Evolutionary conservation across 306 rosid species (phyloP).

Genomic region (Malus orientalis): DNA sequence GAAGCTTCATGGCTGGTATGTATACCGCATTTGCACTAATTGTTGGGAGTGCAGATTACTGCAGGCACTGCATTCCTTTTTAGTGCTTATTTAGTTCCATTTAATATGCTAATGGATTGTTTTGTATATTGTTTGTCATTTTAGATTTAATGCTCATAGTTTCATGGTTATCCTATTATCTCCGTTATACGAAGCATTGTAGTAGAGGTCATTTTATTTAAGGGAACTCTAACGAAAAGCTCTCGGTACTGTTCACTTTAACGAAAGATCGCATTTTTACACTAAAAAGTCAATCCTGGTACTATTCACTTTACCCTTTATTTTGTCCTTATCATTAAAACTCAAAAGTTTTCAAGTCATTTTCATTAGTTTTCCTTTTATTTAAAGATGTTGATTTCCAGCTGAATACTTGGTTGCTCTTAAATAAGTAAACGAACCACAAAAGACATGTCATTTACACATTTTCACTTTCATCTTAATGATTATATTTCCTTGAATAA

Average conservation of each 20-base stretch:
- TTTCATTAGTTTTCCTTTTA: too few relatives aligned
- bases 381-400: background rate
- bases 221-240: too few relatives aligned
- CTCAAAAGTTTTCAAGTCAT: too few relatives aligned
- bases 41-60: background rate
- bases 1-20: conserved; percentile 65
- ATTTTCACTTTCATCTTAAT: background rate
- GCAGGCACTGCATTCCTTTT: background rate
- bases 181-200: background rate
- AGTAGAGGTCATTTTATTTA: background rate
- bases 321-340: too few relatives aligned
- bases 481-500: background rate
- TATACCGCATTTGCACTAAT: background rate
- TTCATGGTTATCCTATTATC: background rate
- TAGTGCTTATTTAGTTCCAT: background rate
- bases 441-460: background rate
- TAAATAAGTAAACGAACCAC: background rate
- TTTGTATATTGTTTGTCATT: background rate
- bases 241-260: too few relatives aligned
- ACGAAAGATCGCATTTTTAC: too few relatives aligned
- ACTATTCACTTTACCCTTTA: too few relatives aligned
- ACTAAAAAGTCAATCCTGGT: too few relatives aligned
- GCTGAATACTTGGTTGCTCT: background rate
- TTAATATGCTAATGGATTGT: background rate
- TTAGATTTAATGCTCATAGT: background rate